Conservation (phyloP, 2,329 filamentous ascomycete species). For the Stagonosporopsis vannaccii region DNA sequence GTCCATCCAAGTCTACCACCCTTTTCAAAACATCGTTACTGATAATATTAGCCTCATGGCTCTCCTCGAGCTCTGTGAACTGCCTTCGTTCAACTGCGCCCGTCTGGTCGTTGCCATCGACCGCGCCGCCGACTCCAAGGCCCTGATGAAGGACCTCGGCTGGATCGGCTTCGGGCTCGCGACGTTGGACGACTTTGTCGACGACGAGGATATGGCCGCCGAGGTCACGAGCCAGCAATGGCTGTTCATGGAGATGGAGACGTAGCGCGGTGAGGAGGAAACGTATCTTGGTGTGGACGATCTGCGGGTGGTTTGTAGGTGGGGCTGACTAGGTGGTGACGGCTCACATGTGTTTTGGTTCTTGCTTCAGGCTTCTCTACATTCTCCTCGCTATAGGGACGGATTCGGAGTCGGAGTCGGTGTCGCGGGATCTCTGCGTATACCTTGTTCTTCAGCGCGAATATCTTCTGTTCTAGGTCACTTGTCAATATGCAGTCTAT, state of each 20-base stretch:
- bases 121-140: conserved; percentile 67
- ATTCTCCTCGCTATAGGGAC: background rate
- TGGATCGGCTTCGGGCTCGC: conserved; percentile 92
- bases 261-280: conserved; percentile 45
- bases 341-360: background rate
- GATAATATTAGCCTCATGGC: conserved; percentile 68
- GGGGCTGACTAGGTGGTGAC: background rate
- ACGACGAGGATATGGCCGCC: conserved; percentile 52
- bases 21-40: conserved; percentile 6
- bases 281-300: conserved; percentile 1
- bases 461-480: background rate
- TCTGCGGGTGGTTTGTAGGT: background rate
- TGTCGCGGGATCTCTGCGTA: background rate
- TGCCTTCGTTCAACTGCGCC: conserved; percentile 73
- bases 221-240: conserved; percentile 74
- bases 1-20: conserved; percentile 44
- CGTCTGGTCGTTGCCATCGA: conserved; percentile 84
- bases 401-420: background rate
- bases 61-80: conserved; percentile 84
- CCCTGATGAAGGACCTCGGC: conserved; percentile 80
- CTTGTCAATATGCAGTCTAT: too few species aligned
- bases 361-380: background rate
- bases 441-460: background rate
- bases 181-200: conserved; percentile 79
- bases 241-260: conserved; percentile 89